Evolutionary conservation across 768 basidiomycete species (phyloP).

Genomic region (Mycena latifolia): DNA sequence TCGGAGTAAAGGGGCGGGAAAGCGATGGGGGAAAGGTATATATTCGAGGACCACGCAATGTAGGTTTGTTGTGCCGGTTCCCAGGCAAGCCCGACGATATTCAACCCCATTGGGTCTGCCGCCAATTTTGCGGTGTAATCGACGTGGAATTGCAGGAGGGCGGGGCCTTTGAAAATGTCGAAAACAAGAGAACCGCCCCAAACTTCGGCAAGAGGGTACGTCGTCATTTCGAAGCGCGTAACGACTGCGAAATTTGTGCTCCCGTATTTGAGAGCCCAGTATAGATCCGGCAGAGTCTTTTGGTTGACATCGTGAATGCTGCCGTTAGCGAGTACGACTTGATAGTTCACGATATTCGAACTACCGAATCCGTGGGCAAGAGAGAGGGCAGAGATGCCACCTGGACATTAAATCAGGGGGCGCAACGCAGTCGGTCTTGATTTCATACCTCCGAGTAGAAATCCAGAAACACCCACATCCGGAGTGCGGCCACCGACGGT

Average conservation of each 20-base stretch:
- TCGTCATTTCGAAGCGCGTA: constrained; percentile 39
- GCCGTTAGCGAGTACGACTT: constrained; percentile 37
- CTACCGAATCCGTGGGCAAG: constrained; percentile 36
- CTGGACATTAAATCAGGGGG: constrained; percentile 8
- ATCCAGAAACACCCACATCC: constrained; percentile 32
- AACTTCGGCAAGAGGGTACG: constrained; percentile 30
- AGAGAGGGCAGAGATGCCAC: constrained; percentile 37
- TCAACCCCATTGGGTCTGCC: constrained; percentile 31
- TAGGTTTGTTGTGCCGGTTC: constrained; percentile 29
- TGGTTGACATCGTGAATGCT: constrained; percentile 31
- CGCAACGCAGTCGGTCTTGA: neutral
- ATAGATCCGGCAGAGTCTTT: constrained; percentile 27
- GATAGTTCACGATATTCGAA: constrained; percentile 35
- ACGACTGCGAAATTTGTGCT: constrained; percentile 40
- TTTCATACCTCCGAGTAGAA: constrained; percentile 26
- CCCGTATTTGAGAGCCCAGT: constrained; percentile 38
- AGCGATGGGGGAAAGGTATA: constrained; percentile 28
- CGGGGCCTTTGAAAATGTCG: constrained; percentile 29
- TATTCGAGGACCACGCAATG: constrained; percentile 33
- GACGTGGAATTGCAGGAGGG: constrained; percentile 32
- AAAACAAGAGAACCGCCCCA: constrained; percentile 35
- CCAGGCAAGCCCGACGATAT: constrained; percentile 31
- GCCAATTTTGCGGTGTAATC: constrained; percentile 28
- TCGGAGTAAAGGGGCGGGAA: constrained; percentile 34
- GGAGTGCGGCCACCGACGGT: constrained; percentile 26